A percentile compares a stretch with the other conserved stretches of the same genome.
phyloP scores from a whole-genome alignment of 2,329 filamentous ascomycete genomes.

The Xylariaceae sp. region DNA sequence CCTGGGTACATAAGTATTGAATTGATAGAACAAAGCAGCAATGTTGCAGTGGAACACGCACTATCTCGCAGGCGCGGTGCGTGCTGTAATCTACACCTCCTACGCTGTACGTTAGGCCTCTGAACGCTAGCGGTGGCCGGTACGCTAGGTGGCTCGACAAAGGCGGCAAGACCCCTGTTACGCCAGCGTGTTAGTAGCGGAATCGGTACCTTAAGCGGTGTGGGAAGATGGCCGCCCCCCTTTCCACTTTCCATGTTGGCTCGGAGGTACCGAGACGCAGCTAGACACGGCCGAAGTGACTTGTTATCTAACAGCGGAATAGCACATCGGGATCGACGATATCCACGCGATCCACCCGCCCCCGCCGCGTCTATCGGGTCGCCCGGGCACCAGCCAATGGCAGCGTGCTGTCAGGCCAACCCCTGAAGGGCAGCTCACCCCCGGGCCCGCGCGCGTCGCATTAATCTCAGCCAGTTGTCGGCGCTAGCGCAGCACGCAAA shows the following conservation, averaged over 20 bases:
- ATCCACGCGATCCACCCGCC: constrained; percentile 3
- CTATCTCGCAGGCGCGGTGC: no score
- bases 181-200: constrained; percentile 6
- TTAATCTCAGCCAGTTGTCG: constrained; percentile 17
- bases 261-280: constrained; percentile 14
- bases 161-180: constrained; percentile 24
- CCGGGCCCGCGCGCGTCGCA: constrained; percentile 13
- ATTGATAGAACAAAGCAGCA: no score
- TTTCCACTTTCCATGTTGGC: constrained; percentile 11
- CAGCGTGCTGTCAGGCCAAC: not conserved
- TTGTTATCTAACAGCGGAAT: constrained; percentile 10
- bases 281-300: not conserved
- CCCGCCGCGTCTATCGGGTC: not conserved
- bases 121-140: no score
- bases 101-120: no score
- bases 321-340: not conserved
- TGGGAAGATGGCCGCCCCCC: constrained; percentile 11
- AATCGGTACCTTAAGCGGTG: constrained; percentile 23
- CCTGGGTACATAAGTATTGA: no score
- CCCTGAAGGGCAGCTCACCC: constrained; percentile 19
- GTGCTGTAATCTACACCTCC: no score
- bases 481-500: constrained; percentile 1
- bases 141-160: not conserved
- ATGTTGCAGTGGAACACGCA: no score
- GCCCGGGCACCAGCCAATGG: constrained; percentile 4